Percentiles rank a stretch among this genome's conserved stretches.
These are phyloP conservation scores for Candida ascalaphidarum DNA, from an alignment of 805 yeast species.

Conservation along the genomic window DNA sequence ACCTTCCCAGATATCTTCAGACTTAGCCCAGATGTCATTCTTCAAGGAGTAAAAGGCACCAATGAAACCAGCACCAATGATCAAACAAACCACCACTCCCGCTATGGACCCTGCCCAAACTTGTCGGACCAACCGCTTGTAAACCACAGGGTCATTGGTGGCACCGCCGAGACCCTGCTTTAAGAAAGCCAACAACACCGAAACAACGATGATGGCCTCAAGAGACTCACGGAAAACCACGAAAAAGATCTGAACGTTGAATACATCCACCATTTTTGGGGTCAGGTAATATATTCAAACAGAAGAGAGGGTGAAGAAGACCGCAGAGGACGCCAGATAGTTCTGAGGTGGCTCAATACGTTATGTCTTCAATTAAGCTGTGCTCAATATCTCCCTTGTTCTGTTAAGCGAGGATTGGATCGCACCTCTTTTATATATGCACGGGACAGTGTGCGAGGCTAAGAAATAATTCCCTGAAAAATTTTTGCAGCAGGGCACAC, in stretches of 20 bases:
- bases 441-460: too few species aligned
- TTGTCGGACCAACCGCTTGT: constrained; percentile 60
- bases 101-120: constrained; percentile 76
- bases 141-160: constrained; percentile 39
- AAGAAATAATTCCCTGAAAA: too few species aligned
- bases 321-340: too few species aligned
- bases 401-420: too few species aligned
- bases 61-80: constrained; percentile 87
- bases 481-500: too few species aligned
- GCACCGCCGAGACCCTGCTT: constrained; percentile 74
- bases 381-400: too few species aligned
- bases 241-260: constrained; percentile 72
- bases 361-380: too few species aligned
- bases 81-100: constrained; percentile 74
- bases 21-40: constrained; percentile 73
- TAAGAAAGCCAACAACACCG: constrained; percentile 85
- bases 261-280: constrained; percentile 48
- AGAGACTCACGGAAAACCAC: constrained; percentile 89
- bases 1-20: constrained; percentile 98
- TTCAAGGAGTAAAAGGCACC: constrained; percentile 83
- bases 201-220: constrained; percentile 87
- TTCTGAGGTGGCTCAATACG: too few species aligned
- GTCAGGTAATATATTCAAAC: too few species aligned
- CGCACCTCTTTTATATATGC: too few species aligned
- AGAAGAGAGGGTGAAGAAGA: neutral